Evolutionary conservation across 371 early-diverging fungal species (phyloP), one percentile per base, ranked within the genome.

Genomic region (Mucor piriformis): DNA sequence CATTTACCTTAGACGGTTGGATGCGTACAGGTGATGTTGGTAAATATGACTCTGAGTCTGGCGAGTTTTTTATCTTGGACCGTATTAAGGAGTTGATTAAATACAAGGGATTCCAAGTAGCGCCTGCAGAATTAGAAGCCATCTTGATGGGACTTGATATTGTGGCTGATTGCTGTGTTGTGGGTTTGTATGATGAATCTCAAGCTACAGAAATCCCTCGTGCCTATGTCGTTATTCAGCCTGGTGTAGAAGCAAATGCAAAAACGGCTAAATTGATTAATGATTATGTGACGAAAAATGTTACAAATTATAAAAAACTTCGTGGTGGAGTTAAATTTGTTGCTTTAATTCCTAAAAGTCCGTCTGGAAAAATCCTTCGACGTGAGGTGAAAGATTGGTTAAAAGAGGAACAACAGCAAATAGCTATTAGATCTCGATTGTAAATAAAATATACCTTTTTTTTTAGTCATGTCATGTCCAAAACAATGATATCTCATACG

Each of bases 21-120:
- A 70, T 94, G 65, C 89, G 87, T 38, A 93, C 92, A 0, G 95
- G 94, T n/a, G 96, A 96, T 62, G 72, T 95, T 18, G 94, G 84
- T 1, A 69, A 79, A 29, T 81, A 82, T 6, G 85, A 88, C 57
- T 59, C 65, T 12, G 47, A 83, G 4, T 59, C 67, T 7, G 83
- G 83, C 0, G 73, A 83, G 63, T 86, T 92, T 55, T 86, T 69
- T 52, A 82, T 90, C 23, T 80, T 84, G 6, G 91, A 90, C 57
- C 84, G 92, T 12, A 69, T 88, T 43, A 92, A 92, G 70, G 92
- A 92, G 62, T 67, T 92, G 29, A 88, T 92, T 60, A 87, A 80
- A 67, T 89, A 82, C 73, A 90, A 90, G 52, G 91, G 91, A 4
- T 89, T 85, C 74, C 46, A 40, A 16, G 20, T 58, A 6, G 18